Evolutionary conservation across 2,329 filamentous ascomycete genomes (phyloP).

Genomic region (Phaeomoniella chlamydospora): DNA sequence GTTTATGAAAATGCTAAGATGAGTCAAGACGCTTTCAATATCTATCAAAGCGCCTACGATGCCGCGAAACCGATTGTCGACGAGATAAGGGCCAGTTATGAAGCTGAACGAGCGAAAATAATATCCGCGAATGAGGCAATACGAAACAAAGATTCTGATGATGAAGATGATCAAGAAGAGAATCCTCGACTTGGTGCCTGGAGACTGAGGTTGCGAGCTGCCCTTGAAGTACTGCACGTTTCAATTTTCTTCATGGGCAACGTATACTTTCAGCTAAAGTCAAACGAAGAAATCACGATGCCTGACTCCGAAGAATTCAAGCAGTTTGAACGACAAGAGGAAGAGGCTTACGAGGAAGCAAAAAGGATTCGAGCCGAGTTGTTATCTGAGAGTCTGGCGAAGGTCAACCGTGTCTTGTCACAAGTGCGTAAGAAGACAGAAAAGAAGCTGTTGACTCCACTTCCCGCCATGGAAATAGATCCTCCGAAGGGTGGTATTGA

Average conservation of each 20-base stretch:
- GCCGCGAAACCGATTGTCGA: conserved; percentile 35
- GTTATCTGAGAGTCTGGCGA: conserved; percentile 42
- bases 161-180: conserved; percentile 17
- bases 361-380: conserved; percentile 68
- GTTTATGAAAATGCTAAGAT: conserved; percentile 61
- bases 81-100: conserved; percentile 39
- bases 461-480: conserved; percentile 44
- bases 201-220: conserved; percentile 52
- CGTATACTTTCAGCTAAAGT: conserved; percentile 70
- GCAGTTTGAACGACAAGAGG: conserved; percentile 54
- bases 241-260: conserved; percentile 77
- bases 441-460: conserved; percentile 42
- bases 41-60: conserved; percentile 50
- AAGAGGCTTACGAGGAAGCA: conserved; percentile 59
- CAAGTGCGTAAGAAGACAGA: conserved; percentile 40
- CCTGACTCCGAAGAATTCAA: conserved; percentile 35
- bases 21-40: conserved; percentile 50
- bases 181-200: conserved; percentile 39
- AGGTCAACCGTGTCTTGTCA: conserved; percentile 50
- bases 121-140: conserved; percentile 11
- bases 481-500: conserved; percentile 55
- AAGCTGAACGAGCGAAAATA: conserved; percentile 39
- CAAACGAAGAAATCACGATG: conserved; percentile 46
- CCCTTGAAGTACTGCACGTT: conserved; percentile 68
- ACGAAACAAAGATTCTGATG: conserved; percentile 21